phyloP scores from a whole-genome alignment of 257 asterid genomes.

The Euphrasia confusa region DNA sequence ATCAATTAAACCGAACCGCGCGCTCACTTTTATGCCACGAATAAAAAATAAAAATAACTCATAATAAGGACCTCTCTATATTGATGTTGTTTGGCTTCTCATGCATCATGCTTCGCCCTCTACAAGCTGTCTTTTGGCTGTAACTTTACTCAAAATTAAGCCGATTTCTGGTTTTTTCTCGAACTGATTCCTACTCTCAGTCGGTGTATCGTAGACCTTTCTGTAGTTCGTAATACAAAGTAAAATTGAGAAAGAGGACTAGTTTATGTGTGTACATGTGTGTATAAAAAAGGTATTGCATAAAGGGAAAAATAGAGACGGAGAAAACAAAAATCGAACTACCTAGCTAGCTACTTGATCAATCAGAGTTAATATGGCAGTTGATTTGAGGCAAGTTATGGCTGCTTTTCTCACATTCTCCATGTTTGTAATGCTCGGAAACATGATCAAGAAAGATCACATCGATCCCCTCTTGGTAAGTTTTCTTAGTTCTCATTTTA shows the following conservation, averaged over 20 bases:
- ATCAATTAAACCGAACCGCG: constrained; percentile 10
- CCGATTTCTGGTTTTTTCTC: constrained; percentile 21
- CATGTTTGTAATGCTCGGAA: constrained; percentile 44
- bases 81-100: constrained; percentile 12
- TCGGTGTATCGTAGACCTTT: constrained; percentile 16
- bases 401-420: constrained; percentile 46
- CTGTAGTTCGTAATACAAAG: constrained; percentile 1
- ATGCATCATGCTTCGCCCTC: constrained; percentile 24
- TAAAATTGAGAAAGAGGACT: constrained; percentile 5
- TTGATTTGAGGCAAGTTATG: constrained; percentile 44
- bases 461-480: constrained; percentile 41
- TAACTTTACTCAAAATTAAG: constrained; percentile 21
- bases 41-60: not conserved
- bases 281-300: not conserved
- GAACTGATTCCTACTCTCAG: constrained; percentile 11
- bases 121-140: constrained; percentile 26
- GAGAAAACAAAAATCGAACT: not conserved
- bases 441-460: constrained; percentile 45
- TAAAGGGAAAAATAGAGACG: not conserved
- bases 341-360: not conserved
- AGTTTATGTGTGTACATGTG: not conserved
- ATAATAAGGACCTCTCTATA: not conserved
- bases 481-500: not conserved
- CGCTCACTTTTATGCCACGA: constrained; percentile 6
- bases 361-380: constrained; percentile 21